Percentiles rank a stretch among this genome's conserved stretches.
Evolutionary conservation across 768 basidiomycete species (phyloP).

Genomic region (Pulveroboletus sp.): DNA sequence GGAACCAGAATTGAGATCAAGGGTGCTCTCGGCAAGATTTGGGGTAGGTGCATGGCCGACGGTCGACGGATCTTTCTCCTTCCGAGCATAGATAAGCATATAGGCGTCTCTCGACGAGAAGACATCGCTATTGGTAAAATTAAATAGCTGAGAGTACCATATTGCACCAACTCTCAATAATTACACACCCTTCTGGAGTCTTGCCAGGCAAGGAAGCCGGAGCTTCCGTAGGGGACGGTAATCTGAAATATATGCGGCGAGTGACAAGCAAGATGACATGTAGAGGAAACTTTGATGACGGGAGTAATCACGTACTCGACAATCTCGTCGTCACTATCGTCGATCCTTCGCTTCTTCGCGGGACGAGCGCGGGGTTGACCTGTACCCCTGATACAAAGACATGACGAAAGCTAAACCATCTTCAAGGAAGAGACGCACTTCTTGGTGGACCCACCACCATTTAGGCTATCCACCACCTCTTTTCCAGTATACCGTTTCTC

Average conservation of each 20-base stretch:
- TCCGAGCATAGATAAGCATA: constrained; percentile 85
- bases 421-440: constrained; percentile 22
- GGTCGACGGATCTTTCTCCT: constrained; percentile 19
- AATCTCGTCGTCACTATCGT: constrained; percentile 56
- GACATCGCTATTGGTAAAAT: constrained; percentile 38
- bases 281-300: constrained; percentile 11
- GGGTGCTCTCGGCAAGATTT: constrained; percentile 17
- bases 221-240: constrained; percentile 15
- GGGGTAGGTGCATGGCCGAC: constrained; percentile 13
- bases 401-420: background rate
- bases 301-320: constrained; percentile 24
- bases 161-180: constrained; percentile 58
- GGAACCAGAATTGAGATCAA: constrained; percentile 8
- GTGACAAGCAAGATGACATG: constrained; percentile 15
- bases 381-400: constrained; percentile 15
- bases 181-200: constrained; percentile 69
- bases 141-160: constrained; percentile 17
- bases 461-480: constrained; percentile 28
- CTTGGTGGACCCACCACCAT: constrained; percentile 19
- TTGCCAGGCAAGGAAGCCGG: constrained; percentile 23
- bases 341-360: constrained; percentile 47
- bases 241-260: constrained; percentile 13
- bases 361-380: constrained; percentile 36
- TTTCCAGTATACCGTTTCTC: constrained; percentile 36
- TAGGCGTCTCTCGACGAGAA: constrained; percentile 82